Percentiles rank a stretch among this genome's conserved stretches.
Evolutionary conservation across 106 monocot genomes (phyloP).

Genomic region (Dendrobium nobile): DNA sequence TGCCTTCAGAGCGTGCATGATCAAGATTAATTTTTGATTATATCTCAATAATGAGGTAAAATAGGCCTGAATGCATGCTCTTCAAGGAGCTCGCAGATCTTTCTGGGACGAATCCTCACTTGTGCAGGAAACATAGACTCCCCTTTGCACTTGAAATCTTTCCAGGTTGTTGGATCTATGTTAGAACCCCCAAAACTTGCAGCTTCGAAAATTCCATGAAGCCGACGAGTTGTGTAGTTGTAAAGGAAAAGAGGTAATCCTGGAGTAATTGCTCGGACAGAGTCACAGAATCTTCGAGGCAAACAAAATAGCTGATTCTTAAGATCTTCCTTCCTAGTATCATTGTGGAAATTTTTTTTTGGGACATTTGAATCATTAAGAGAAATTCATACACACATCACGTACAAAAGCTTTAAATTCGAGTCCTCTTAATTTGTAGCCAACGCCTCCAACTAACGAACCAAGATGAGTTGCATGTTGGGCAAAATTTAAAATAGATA

Average conservation of each 20-base stretch:
- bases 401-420: too few relatives aligned
- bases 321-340: constrained; percentile 50
- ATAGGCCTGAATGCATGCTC: constrained; percentile 84
- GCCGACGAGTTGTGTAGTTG: constrained; percentile 21
- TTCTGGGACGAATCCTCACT: constrained; percentile 65
- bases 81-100: constrained; percentile 69
- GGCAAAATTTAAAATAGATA: too few relatives aligned
- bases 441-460: too few relatives aligned
- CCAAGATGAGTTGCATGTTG: too few relatives aligned
- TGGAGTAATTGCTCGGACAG: constrained; percentile 55
- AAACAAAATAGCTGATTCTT: constrained; percentile 45
- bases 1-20: too few relatives aligned
- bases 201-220: constrained; percentile 32
- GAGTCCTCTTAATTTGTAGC: too few relatives aligned
- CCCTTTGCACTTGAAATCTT: constrained; percentile 89
- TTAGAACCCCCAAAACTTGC: constrained; percentile 87
- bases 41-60: constrained; percentile 14
- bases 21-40: too few relatives aligned
- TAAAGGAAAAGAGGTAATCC: constrained; percentile 66
- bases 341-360: constrained; percentile 18
- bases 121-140: constrained; percentile 89
- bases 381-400: too few relatives aligned
- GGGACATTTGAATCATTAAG: too few relatives aligned
- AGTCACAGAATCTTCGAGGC: constrained; percentile 54
- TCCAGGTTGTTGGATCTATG: constrained; percentile 89